phyloP scores from a whole-genome alignment of 2,329 filamentous ascomycete species.

The Claviceps quebecensis region DNA sequence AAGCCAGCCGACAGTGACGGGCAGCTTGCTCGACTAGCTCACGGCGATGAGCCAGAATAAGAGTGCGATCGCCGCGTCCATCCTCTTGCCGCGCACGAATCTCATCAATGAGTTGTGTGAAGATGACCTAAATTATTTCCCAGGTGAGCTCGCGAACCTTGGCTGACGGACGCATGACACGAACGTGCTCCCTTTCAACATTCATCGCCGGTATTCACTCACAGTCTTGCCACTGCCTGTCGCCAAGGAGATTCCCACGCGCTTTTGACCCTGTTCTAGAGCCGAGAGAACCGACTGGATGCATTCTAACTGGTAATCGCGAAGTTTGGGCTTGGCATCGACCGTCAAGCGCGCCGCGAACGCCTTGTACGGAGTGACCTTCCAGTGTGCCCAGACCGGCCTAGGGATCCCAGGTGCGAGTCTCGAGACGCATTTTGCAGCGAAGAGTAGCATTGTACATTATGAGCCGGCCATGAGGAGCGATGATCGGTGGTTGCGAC shows the following conservation, averaged over 20 bases:
- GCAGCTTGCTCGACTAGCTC: conserved; percentile 93
- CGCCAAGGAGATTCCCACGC: conserved; percentile 72
- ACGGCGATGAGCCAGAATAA: conserved; percentile 83
- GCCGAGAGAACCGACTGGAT: conserved; percentile 67
- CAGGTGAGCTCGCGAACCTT: neutral
- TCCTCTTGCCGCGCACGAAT: conserved; percentile 37
- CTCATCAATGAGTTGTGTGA: conserved; percentile 83
- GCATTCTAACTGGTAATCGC: conserved; percentile 83
- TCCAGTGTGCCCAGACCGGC: conserved; percentile 1
- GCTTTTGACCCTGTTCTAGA: conserved; percentile 56
- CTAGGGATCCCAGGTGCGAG: conserved; percentile 7
- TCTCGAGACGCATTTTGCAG: conserved; percentile 15
- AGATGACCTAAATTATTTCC: conserved; percentile 54
- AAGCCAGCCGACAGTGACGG: conserved; percentile 64
- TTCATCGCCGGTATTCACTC: conserved; percentile 12
- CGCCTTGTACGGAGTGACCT: conserved; percentile 8
- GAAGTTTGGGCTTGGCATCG: conserved; percentile 40
- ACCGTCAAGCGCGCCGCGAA: conserved; percentile 12
- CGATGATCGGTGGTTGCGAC: neutral
- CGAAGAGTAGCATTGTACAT: conserved; percentile 24
- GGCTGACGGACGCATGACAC: neutral
- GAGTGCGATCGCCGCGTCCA: conserved; percentile 50
- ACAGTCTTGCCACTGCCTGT: conserved; percentile 86
- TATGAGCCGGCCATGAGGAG: conserved; percentile 7
- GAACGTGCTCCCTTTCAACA: neutral